Base-by-base conservation (phyloP, 1,139 yeast genomes). In the Martiniozyma asiatica region DNA sequence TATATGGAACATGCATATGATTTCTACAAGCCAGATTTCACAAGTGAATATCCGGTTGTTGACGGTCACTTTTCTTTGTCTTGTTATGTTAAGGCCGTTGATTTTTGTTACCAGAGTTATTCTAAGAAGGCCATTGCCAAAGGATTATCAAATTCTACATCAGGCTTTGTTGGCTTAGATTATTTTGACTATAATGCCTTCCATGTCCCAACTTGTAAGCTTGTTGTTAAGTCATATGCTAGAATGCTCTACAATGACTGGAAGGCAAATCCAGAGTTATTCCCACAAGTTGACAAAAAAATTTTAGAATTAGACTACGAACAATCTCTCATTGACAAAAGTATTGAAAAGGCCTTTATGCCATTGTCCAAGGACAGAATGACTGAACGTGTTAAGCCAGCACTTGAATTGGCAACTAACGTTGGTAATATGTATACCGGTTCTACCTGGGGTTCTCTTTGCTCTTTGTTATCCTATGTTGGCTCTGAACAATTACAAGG, bases 381-480 rank as follows among this genome's bases (percentile, higher is more conserved):
- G 40, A 69, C 71, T 42, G 67, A 66, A 51, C 73, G 87, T 56
- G 85, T 92, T 35, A 66, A 65, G 32, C 93, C 95, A 20, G 74
- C 94, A 20, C 65, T 89, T 56, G 65, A 63, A 44, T 87, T 87
- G 28, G 92, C 98, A 50, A 89, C 97, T 44, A 87, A 89, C 62
- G 85, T 94, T 40, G 99, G 99, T 61, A 92, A 92, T 69, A 81
- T 87, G 87, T 92, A 92, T 69, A 84, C 97, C 29, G 98, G 92
- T 41, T 82, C 95, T 25, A 74, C 85, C 32, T 92, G 84, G 73
- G 77, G 93, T 26, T 73, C 95, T 8, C 68, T 92, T 40, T 70
- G 89, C 21, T 87, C 98, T 11, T 63, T 84, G 41, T 64, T 92
- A 47, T 73, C 70, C 53, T 78, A 64, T 51, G 81, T 77, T 41